Base-by-base conservation (phyloP, 139 green algal species). In the Yamagishiella unicocca region DNA sequence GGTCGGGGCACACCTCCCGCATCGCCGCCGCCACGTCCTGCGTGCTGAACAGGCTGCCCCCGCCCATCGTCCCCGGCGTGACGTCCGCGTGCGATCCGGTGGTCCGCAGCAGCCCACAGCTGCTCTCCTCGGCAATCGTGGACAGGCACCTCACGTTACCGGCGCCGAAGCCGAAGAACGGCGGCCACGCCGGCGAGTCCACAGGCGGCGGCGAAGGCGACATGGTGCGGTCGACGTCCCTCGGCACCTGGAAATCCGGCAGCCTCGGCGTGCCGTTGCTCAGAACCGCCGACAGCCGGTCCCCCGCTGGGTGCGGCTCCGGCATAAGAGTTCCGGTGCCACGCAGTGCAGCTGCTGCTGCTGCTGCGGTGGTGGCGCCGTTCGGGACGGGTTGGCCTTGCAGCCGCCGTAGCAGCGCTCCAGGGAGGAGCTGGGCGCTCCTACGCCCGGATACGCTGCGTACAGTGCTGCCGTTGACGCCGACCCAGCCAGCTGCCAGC, bases 111-210 rank as follows among this genome's bases (percentile, higher is more conserved):
- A 70, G 53, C 25, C 50, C 31, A 22, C n/a, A 5, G 75, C 50
- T 66, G 79, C 79, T 85, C 79, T 76, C 79, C 62, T 75, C 79
- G n/a, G 25, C 21, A n/a, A 76, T 75, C 1, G 61, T 75, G 42
- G 50, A 55, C 61, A 75, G 40, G 12, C 29, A 35, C n/a, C 33
- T 33, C 21, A 33, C 42, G 19, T 4, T 14, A 35, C 64, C 66
- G n/a, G 31, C 33, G 25, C 4, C 66, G 4, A 74, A 35, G 1
- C 45, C 66, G 66, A 46, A 74, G 33, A 74, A 43, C 31, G 66
- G 33, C 66, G 33, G 45, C 2, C 12, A 17, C 50, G 14, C 66
- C 14, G 66, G 17, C 2, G 66, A 17, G 35, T 74, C 66, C 37
- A 46, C 27, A 3, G 66, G 66, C 66, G 66, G 31, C 70, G 40